Evolutionary conservation across 352 stramenopile genomes (phyloP).

Genomic region (Phytophthora citricola): DNA sequence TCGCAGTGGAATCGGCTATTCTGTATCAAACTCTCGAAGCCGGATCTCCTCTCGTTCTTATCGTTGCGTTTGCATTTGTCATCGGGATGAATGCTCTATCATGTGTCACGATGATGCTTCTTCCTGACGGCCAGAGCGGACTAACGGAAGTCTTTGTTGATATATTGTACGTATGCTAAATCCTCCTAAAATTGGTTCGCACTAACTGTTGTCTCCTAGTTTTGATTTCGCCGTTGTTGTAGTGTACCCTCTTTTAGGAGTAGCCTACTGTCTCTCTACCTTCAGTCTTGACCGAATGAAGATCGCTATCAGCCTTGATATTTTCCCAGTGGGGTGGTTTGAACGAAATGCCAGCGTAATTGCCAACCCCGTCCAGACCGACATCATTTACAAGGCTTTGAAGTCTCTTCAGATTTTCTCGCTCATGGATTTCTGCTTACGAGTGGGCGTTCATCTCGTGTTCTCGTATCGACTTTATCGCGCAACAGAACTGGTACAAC

Average conservation of each 20-base stretch:
- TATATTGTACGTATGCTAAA: constrained; percentile 1
- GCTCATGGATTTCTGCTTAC: constrained; percentile 21
- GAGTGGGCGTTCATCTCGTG: constrained; percentile 14
- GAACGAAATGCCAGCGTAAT: constrained; percentile 36
- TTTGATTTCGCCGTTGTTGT: constrained; percentile 41
- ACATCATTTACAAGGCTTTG: constrained; percentile 28
- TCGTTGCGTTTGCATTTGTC: constrained; percentile 14
- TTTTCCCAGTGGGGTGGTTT: constrained; percentile 39
- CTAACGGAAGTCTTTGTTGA: constrained; percentile 1
- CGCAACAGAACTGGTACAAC: constrained; percentile 3
- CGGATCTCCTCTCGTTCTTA: constrained; percentile 8
- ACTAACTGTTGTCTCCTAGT: constrained; percentile 15
- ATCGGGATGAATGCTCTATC: constrained; percentile 10
- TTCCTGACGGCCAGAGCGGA: neutral
- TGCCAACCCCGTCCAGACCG: constrained; percentile 27
- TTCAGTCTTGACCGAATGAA: constrained; percentile 35
- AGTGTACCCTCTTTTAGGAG: constrained; percentile 34
- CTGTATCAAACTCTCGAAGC: constrained; percentile 20
- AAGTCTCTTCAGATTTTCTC: constrained; percentile 41
- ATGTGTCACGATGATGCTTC: constrained; percentile 12
- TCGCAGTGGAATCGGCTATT: constrained; percentile 14
- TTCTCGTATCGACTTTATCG: constrained; percentile 8
- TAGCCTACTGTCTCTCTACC: constrained; percentile 32
- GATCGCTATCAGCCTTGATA: constrained; percentile 36
- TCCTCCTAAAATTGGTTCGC: neutral